Base-by-base conservation (phyloP, 192 early-diverging fungal species). In the Physocladia obscura region DNA sequence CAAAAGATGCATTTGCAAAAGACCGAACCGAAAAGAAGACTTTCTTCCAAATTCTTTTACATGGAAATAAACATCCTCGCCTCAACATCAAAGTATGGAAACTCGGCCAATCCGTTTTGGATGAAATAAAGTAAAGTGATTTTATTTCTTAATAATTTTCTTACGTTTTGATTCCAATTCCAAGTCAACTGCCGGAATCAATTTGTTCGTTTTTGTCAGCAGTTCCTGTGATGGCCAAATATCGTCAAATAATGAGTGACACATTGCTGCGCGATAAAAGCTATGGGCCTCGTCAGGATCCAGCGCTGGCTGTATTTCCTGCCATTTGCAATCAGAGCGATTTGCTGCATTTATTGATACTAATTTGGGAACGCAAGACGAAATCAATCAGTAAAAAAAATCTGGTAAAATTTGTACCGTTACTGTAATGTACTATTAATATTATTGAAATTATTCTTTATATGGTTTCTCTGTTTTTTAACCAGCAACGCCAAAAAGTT, bases 1-100 rank as follows among this genome's bases (percentile, higher is more conserved):
- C 80, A 26, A 59, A 71, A 34, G 75, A 77, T 30, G 74, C 64
- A 8, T 44, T 57, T 22, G 32, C 75, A 2, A 54, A 71, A 38
- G 71, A 70, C 0, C 56, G 61, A n/a, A 36, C 70, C 22, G 37
- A 54, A 17, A 74, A 69, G 57, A 79, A 71, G 40, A 67, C 70
- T 24, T 76, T 80, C 30, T 52, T 80, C 2, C 37, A 57, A 35
- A 60, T 61, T 1, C 67, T 81, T 4, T 36, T 84, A 27, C 40
- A 60, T 21, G 57, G 68, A 17, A 72, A 67, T 32, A 55, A 70
- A 48, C 55, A 59, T 21, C 83, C 83, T 8, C 67, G 65, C n/a
- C 50, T 84, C 29, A 74, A 58, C 19, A 67, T 84, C 31, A 52
- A 70, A 54, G 63, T 84, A 15, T 82, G 80, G 78, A 79, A 81